Conservation (phyloP, 345 rosid species). For the Alliaria petiolata region DNA sequence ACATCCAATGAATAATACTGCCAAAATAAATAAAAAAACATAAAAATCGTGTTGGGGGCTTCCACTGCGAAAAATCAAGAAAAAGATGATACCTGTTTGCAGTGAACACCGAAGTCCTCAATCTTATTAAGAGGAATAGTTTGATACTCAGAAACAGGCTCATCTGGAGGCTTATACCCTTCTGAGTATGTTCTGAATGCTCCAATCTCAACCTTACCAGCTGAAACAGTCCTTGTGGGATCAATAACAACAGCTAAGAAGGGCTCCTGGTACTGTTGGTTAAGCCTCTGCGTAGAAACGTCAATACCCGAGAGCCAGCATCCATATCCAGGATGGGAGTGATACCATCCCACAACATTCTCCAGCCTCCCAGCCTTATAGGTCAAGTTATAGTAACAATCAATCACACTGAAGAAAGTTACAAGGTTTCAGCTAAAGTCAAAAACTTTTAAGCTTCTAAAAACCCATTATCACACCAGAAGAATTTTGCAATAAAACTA, state of each 20-base stretch:
- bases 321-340: constrained; percentile 99
- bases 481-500: neutral
- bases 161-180: constrained; percentile 27
- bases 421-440: neutral
- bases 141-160: constrained; percentile 61
- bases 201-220: constrained; percentile 99
- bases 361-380: constrained; percentile 90
- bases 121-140: constrained; percentile 80
- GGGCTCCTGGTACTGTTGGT: constrained; percentile 96
- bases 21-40: constrained; percentile 15
- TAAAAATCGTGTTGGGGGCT: neutral
- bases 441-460: neutral
- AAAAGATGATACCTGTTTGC: constrained; percentile 66
- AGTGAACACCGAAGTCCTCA: constrained; percentile 50
- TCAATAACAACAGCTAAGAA: constrained; percentile 94
- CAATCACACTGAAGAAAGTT: neutral
- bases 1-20: constrained; percentile 94
- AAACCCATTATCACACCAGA: neutral
- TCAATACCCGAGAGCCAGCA: constrained; percentile 99
- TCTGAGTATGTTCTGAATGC: constrained; percentile 98
- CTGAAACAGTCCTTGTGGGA: constrained; percentile 98
- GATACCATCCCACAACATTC: constrained; percentile 80
- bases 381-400: constrained; percentile 20
- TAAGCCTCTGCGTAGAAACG: constrained; percentile 96
- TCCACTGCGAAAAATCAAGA: neutral